These are phyloP conservation scores for Teratosphaeriaceae sp. DNA, from an alignment of 2,329 filamentous ascomycete genomes.

Conservation along the genomic window DNA sequence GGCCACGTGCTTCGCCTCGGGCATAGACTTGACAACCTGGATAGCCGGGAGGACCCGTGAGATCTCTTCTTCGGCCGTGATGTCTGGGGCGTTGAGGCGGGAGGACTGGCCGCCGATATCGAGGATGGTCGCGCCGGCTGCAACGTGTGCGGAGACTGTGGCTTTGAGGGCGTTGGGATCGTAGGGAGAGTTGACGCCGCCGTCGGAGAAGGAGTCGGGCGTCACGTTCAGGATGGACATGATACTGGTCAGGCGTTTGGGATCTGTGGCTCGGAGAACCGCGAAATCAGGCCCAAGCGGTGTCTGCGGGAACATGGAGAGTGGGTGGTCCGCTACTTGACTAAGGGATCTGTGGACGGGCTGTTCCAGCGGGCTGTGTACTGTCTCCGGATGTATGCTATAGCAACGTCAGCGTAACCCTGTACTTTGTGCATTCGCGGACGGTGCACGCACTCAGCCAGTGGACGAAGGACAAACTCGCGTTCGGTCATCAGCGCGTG, in stretches of 20 bases:
- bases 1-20: constrained; percentile 56
- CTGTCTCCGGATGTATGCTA: neutral
- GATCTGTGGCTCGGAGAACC: constrained; percentile 53
- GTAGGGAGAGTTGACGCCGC: constrained; percentile 54
- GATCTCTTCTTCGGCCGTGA: constrained; percentile 67
- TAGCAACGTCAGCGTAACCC: too few species aligned
- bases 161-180: constrained; percentile 46
- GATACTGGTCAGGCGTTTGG: constrained; percentile 59
- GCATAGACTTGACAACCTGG: constrained; percentile 59
- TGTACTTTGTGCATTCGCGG: neutral
- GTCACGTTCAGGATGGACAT: constrained; percentile 97
- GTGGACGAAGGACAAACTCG: constrained; percentile 85
- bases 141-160: constrained; percentile 57
- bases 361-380: neutral
- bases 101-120: constrained; percentile 94
- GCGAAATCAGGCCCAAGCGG: constrained; percentile 36
- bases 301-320: constrained; percentile 33
- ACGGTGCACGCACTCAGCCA: constrained; percentile 61
- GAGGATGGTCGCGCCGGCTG: constrained; percentile 70
- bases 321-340: neutral
- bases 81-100: constrained; percentile 64
- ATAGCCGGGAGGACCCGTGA: constrained; percentile 75
- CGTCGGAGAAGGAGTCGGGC: constrained; percentile 95
- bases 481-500: constrained; percentile 81
- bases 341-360: neutral